Evolutionary conservation across 2,329 filamentous ascomycete genomes (phyloP).

Genomic region (Fusarium sublunatum): DNA sequence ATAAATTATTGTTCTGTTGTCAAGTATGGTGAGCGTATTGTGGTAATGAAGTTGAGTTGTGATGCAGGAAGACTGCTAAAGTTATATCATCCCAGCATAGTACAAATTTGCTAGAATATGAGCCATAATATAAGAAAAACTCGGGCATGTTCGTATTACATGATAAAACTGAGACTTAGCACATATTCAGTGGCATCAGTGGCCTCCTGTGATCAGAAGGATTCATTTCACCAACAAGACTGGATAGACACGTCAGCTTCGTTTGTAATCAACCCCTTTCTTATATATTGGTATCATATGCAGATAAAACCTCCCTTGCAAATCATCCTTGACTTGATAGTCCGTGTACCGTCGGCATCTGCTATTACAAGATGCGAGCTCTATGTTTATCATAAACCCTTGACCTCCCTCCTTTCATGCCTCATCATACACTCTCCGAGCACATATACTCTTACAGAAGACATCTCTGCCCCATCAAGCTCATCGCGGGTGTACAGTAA

Average conservation of each 20-base stretch:
- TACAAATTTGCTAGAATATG: too few relatives aligned
- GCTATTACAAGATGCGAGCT: constrained; percentile 32
- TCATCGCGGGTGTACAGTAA: constrained; percentile 5
- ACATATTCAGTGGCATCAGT: too few relatives aligned
- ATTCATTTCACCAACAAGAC: too few relatives aligned
- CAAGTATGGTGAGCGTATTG: constrained; percentile 17
- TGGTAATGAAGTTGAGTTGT: constrained; percentile 38
- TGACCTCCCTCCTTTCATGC: constrained; percentile 3
- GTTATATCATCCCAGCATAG: too few relatives aligned
- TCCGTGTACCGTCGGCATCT: constrained; percentile 20
- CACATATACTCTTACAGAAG: constrained; percentile 28
- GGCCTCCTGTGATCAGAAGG: too few relatives aligned
- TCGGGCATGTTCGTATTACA: too few relatives aligned
- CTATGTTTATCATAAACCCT: constrained; percentile 40
- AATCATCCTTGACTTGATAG: constrained; percentile 21
- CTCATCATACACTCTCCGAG: constrained; percentile 33
- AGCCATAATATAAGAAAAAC: too few relatives aligned
- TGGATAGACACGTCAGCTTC: background rate
- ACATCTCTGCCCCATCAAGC: constrained; percentile 22
- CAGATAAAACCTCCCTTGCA: constrained; percentile 14
- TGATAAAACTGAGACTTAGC: too few relatives aligned
- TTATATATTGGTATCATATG: constrained; percentile 15
- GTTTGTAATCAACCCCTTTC: constrained; percentile 10
- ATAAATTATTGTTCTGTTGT: constrained; percentile 1
- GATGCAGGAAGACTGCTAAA: background rate